These are phyloP conservation scores for Graphiopsis chlorocephala DNA, from an alignment of 2,329 filamentous ascomycete species.

Conservation along the genomic window DNA sequence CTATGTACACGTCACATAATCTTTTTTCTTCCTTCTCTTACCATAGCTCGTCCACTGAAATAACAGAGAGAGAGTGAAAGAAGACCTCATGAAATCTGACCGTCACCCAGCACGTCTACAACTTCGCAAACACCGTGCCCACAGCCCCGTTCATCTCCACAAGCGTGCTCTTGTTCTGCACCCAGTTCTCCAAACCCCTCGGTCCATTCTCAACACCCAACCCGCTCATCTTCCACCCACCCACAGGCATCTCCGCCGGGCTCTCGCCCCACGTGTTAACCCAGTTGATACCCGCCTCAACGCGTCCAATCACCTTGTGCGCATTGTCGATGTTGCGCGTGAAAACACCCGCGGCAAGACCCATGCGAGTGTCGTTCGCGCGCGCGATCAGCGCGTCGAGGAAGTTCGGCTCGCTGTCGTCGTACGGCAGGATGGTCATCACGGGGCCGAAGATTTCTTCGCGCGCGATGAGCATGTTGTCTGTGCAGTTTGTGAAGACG, in stretches of 20 bases:
- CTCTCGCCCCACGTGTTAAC: conserved; percentile 92
- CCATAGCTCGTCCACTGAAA: not conserved
- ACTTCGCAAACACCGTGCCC: conserved; percentile 61
- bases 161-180: conserved; percentile 82
- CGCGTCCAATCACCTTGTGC: conserved; percentile 65
- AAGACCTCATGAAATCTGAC: not conserved
- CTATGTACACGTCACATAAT: not conserved
- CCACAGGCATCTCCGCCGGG: conserved; percentile 87
- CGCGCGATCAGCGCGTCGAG: conserved; percentile 67
- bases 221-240: conserved; percentile 88
- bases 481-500: conserved; percentile 81
- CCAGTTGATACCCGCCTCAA: conserved; percentile 88
- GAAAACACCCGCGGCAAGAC: conserved; percentile 81
- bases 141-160: conserved; percentile 74
- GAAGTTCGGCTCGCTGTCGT: conserved; percentile 39
- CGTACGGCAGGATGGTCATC: conserved; percentile 75
- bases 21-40: not conserved
- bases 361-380: conserved; percentile 74
- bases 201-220: conserved; percentile 83
- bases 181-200: conserved; percentile 76
- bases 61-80: too few relatives aligned
- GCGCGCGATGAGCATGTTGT: conserved; percentile 72
- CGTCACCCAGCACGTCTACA: not conserved
- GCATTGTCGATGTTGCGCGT: conserved; percentile 71
- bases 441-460: conserved; percentile 92